Conservation (phyloP, 495 filamentous ascomycete genomes). For the Xylaria cubensis region DNA sequence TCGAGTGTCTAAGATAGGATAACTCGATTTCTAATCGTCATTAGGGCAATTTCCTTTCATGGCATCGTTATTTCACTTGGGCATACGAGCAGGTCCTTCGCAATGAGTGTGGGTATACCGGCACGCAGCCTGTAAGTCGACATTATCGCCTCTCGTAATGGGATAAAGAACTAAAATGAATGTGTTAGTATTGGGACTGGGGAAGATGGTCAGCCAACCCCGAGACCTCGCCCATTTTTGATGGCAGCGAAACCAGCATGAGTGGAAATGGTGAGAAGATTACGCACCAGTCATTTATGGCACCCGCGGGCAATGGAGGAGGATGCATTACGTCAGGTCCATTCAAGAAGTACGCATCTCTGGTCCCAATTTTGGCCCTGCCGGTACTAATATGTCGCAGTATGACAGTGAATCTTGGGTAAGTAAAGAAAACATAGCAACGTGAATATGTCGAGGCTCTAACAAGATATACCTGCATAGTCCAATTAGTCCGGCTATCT, state of each 20-base stretch:
- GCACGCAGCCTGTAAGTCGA: conserved; percentile 46
- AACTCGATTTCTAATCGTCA: background rate
- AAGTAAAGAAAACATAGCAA: conserved; percentile 39
- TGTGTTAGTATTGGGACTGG: conserved; percentile 68
- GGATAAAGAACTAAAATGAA: background rate
- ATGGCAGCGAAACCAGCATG: conserved; percentile 60
- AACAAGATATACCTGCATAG: background rate
- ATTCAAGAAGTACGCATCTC: conserved; percentile 51
- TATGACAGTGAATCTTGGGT: conserved; percentile 61
- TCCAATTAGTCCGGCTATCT: conserved; percentile 36
- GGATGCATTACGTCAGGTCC: conserved; percentile 70
- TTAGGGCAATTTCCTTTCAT: conserved; percentile 69
- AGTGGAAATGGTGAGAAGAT: conserved; percentile 62
- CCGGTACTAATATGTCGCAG: conserved; percentile 27
- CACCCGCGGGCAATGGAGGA: conserved; percentile 65
- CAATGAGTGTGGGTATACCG: conserved; percentile 72
- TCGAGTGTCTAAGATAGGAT: background rate
- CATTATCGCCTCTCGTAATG: background rate
- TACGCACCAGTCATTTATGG: conserved; percentile 38
- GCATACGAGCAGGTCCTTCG: conserved; percentile 68
- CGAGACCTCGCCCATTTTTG: conserved; percentile 60
- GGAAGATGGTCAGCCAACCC: conserved; percentile 55
- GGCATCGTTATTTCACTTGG: conserved; percentile 74
- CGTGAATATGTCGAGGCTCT: background rate
- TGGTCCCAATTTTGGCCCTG: background rate